Base-by-base conservation (phyloP, 345 rosid species). In the Populus tremula region DNA sequence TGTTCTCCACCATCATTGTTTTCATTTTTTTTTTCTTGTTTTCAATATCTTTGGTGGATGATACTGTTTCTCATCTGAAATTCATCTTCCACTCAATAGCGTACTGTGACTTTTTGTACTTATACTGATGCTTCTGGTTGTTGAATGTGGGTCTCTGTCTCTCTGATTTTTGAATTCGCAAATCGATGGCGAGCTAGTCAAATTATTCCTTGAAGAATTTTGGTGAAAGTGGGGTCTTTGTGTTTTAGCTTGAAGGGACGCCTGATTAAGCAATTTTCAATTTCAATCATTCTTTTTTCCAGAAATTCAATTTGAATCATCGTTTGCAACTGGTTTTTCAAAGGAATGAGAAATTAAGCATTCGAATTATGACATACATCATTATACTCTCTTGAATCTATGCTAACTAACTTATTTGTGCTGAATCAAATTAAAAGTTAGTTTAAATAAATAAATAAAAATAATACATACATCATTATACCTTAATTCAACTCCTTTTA, bases 161-260 rank as follows among this genome's bases (percentile, higher is more conserved):
- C 64, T n/a, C 27, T n/a, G 29, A 23, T n/a, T 59, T 23, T 23
- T 59, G 25, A n/a, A 59, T 59, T 71, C 76, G 49, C 41, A 54
- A 59, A 76, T 59, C 47, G 78, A 49, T 43, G 87, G 75, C 71
- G 74, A 75, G 76, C 29, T 50, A 33, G 74, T 85, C 84, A 79
- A 67, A 75, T 69, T 27, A 76, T 73, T 82, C 72, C 38, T 59
- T 43, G 13, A 25, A 67, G 67, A 62, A 68, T 67, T n/a, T 35
- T 75, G 13, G 76, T 63, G 70, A 9, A 3, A 11, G 81, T 81
- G 83, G 80, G 84, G 79, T 49, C 76, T 61, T 8, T 2, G 18
- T 73, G 76, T 59, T 23, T 61, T 39, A 23, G 6, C 18, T 29
- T 14, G 39, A 41, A 31, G 16, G 23, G 68, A 61, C 56, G 27